Evolutionary conservation across 208 protist species (phyloP).

Genomic region (Angomonas deanei): DNA sequence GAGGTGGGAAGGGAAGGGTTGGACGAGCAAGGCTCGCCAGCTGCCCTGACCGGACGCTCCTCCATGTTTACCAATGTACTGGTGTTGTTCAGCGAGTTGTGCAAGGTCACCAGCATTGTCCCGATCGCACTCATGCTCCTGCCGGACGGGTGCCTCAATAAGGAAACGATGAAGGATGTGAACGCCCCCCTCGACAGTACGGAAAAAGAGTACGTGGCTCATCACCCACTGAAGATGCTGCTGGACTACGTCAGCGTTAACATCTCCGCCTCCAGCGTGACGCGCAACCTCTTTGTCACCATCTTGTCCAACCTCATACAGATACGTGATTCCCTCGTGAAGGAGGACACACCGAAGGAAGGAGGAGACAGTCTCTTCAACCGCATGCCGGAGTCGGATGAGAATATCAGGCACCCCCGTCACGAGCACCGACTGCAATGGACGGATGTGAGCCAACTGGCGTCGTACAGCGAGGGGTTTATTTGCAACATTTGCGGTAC

Average conservation of each 20-base stretch:
- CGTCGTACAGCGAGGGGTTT: constrained; percentile 43
- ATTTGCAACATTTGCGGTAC: constrained; percentile 60
- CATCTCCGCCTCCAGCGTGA: not conserved
- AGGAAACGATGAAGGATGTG: constrained; percentile 28
- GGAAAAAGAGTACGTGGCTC: constrained; percentile 19
- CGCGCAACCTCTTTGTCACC: not conserved
- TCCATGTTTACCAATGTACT: no score
- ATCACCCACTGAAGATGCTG: constrained; percentile 19
- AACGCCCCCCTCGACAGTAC: constrained; percentile 25
- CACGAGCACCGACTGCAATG: constrained; percentile 67
- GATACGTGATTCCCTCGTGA: not conserved
- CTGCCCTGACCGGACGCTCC: not conserved
- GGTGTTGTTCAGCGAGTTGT: no score
- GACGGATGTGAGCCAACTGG: constrained; percentile 28
- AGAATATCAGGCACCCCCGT: constrained; percentile 47
- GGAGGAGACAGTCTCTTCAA: constrained; percentile 19
- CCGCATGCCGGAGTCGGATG: constrained; percentile 17
- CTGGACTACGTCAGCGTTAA: constrained; percentile 8
- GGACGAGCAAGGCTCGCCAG: no score
- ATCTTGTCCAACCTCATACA: not conserved
- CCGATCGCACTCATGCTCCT: constrained; percentile 31
- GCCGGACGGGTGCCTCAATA: constrained; percentile 24
- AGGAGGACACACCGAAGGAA: constrained; percentile 21
- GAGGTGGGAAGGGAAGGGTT: constrained; percentile 2
- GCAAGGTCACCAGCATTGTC: constrained; percentile 20